Evolutionary conservation across 2,329 filamentous ascomycete species (phyloP).

Genomic region (Ascochyta rabiei): DNA sequence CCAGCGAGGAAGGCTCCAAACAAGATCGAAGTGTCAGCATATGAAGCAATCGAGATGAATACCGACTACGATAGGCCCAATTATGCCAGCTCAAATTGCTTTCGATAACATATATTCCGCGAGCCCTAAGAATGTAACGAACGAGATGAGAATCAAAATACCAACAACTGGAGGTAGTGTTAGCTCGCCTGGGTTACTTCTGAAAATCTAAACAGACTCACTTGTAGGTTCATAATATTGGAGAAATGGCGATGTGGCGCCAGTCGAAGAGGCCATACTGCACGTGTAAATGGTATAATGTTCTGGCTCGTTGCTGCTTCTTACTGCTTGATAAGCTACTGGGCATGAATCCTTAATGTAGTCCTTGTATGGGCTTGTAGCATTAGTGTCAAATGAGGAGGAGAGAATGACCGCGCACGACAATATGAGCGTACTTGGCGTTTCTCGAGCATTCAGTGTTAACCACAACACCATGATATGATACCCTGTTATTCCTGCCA

Average conservation of each 20-base stretch:
- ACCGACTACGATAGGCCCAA: constrained; percentile 16
- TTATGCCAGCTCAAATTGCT: constrained; percentile 16
- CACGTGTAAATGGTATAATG: neutral
- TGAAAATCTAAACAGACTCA: neutral
- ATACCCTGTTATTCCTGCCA: neutral
- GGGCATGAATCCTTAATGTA: neutral
- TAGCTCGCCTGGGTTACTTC: neutral
- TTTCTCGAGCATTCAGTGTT: neutral
- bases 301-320: neutral
- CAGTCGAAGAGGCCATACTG: neutral
- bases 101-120: constrained; percentile 19
- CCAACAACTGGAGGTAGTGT: constrained; percentile 11
- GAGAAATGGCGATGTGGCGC: neutral
- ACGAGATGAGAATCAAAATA: constrained; percentile 17
- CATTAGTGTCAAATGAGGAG: neutral
- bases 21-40: constrained; percentile 37
- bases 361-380: neutral
- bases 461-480: neutral
- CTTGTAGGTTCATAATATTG: neutral
- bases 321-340: neutral
- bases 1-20: constrained; percentile 43
- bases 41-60: constrained; percentile 34
- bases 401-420: neutral
- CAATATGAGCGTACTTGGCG: neutral
- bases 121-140: constrained; percentile 20